Percentiles rank a stretch among this genome's conserved stretches.
These are phyloP conservation scores for Entonaema liquescens DNA, from an alignment of 495 filamentous ascomycete genomes.

Conservation along the genomic window DNA sequence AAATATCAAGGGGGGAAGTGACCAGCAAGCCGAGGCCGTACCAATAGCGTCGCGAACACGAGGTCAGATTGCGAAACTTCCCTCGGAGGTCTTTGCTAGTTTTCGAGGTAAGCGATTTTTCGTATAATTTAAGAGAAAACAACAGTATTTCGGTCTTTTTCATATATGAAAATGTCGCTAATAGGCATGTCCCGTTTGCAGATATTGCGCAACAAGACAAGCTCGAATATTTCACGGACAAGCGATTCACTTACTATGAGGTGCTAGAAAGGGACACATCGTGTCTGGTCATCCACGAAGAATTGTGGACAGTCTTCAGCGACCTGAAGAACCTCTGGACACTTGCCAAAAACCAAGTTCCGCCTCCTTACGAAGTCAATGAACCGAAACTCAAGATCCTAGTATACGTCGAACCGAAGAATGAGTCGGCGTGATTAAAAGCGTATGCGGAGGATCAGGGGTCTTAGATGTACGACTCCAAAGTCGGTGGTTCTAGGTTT, in stretches of 20 bases:
- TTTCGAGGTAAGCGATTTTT: constrained; percentile 24
- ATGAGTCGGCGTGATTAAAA: background rate
- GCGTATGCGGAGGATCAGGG: background rate
- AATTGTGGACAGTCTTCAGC: background rate
- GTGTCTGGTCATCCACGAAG: background rate
- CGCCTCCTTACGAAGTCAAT: background rate
- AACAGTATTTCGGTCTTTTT: background rate
- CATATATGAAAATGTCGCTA: constrained; percentile 5
- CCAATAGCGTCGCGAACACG: background rate
- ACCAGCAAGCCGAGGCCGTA: background rate
- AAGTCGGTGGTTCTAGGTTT: too few species aligned
- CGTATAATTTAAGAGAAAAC: too few species aligned
- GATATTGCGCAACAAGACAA: constrained; percentile 4
- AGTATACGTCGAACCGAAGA: background rate
- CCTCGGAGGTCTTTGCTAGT: background rate
- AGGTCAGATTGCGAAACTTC: background rate
- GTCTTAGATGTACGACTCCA: too few species aligned
- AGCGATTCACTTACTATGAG: constrained; percentile 5
- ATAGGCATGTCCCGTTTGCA: background rate
- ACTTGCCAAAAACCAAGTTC: background rate
- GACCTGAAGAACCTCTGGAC: background rate
- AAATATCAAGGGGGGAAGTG: background rate
- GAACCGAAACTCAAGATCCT: constrained; percentile 7
- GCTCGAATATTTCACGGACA: constrained; percentile 7
- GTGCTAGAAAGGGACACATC: constrained; percentile 2